Evolutionary conservation across 768 basidiomycete species (phyloP).

Genomic region (Naganishia kalamii): DNA sequence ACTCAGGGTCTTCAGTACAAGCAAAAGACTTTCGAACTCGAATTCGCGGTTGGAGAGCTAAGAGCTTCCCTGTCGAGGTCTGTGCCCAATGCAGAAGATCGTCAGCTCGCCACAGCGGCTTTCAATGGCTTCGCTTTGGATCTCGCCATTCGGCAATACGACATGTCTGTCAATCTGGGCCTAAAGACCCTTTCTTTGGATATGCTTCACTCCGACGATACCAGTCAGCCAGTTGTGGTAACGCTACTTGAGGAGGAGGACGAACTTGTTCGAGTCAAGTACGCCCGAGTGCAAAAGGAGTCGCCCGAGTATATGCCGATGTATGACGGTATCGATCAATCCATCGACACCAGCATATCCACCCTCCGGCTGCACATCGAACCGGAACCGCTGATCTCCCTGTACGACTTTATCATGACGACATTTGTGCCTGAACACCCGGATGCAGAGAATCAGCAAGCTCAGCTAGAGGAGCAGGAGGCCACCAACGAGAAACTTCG

Average conservation of each 20-base stretch:
- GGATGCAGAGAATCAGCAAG: slow-evolving; percentile 14
- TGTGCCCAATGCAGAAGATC: slow-evolving; percentile 58
- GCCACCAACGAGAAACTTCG: slow-evolving; percentile 59
- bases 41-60: slow-evolving; percentile 78
- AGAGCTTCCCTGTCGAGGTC: slow-evolving; percentile 73
- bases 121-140: slow-evolving; percentile 70
- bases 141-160: slow-evolving; percentile 70
- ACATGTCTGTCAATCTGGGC: slow-evolving; percentile 77
- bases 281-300: slow-evolving; percentile 68
- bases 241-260: slow-evolving; percentile 34
- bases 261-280: slow-evolving; percentile 72
- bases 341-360: slow-evolving; percentile 75
- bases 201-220: slow-evolving; percentile 57
- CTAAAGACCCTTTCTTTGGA: slow-evolving; percentile 72
- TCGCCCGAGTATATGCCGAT: slow-evolving; percentile 77
- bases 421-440: slow-evolving; percentile 68
- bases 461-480: slow-evolving; percentile 13
- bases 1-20: slow-evolving; percentile 50
- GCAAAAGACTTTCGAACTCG: slow-evolving; percentile 69
- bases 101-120: slow-evolving; percentile 66
- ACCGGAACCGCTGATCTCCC: slow-evolving; percentile 78
- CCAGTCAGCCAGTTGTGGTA: slow-evolving; percentile 37
- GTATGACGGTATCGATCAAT: slow-evolving; percentile 82
- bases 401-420: slow-evolving; percentile 96
- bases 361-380: slow-evolving; percentile 82